phyloP scores from a whole-genome alignment of 768 basidiomycete genomes.

The Pleurotus tuoliensis region DNA sequence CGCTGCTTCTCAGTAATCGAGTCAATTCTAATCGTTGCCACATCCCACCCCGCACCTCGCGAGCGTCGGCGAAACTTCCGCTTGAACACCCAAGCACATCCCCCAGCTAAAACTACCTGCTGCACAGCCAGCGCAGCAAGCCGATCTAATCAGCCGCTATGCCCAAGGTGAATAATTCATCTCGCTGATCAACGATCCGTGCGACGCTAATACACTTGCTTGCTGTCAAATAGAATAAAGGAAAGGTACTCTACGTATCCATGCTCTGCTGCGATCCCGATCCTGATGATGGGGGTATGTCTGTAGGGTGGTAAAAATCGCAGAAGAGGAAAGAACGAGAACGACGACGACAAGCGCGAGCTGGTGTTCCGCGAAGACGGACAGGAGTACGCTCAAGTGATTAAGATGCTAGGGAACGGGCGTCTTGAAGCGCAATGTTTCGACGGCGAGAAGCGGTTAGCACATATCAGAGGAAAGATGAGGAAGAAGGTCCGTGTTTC shows the following conservation, averaged over 20 bases:
- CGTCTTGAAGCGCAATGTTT: conserved; percentile 95
- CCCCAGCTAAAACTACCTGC: neutral
- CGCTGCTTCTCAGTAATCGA: neutral
- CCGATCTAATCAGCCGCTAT: conserved; percentile 25
- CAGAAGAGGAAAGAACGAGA: conserved; percentile 99
- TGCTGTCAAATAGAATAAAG: conserved; percentile 53
- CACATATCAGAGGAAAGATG: conserved; percentile 99
- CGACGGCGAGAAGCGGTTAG: conserved; percentile 96
- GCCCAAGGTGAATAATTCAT: conserved; percentile 42
- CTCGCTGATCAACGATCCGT: conserved; percentile 9
- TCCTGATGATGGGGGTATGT: neutral
- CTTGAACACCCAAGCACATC: neutral
- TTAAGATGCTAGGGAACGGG: conserved; percentile 98
- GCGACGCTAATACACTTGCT: conserved; percentile 12
- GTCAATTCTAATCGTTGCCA: neutral
- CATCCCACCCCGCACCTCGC: neutral
- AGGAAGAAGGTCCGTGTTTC: conserved; percentile 83
- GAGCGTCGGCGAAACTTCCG: conserved; percentile 2
- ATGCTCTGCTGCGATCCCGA: neutral
- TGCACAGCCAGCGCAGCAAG: neutral
- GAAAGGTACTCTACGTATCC: conserved; percentile 50
- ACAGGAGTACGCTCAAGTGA: conserved; percentile 98
- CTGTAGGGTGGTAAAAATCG: conserved; percentile 96
- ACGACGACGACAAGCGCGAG: conserved; percentile 98
- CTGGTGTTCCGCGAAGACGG: conserved; percentile 98